Conservation (phyloP, 2,329 filamentous ascomycete genomes). For the Drechslerella coelobrocha region DNA sequence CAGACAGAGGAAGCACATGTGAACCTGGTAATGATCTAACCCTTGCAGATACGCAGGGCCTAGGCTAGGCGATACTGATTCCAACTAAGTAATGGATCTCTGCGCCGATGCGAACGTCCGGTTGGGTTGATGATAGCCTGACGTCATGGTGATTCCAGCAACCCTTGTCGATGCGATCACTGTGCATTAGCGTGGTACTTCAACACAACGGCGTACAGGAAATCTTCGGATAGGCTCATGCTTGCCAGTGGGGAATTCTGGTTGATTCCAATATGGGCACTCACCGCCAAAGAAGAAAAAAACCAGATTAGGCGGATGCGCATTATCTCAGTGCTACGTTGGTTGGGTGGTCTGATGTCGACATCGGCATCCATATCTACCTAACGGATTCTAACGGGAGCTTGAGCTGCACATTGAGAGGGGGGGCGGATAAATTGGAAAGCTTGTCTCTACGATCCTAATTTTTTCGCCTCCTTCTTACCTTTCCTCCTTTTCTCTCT, state of each 20-base stretch:
- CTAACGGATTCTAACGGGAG: not conserved
- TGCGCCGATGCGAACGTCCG: no score
- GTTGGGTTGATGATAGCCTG: conserved; percentile 39
- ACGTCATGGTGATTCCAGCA: conserved; percentile 37
- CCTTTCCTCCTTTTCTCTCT: conserved; percentile 9
- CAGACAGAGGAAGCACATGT: no score
- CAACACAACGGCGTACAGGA: not conserved
- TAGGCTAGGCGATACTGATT: no score
- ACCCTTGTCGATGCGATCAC: conserved; percentile 42
- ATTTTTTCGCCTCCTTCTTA: conserved; percentile 25
- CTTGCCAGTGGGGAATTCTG: not conserved
- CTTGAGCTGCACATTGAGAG: conserved; percentile 2
- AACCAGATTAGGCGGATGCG: conserved; percentile 27
- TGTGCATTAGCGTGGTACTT: conserved; percentile 44
- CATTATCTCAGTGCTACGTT: conserved; percentile 18
- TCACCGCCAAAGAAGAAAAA: conserved; percentile 23
- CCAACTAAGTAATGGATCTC: no score
- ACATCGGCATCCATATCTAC: conserved; percentile 1
- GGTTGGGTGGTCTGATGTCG: conserved; percentile 6
- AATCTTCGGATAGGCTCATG: not conserved
- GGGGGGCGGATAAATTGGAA: conserved; percentile 31
- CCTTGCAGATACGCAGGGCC: no score
- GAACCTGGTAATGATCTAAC: no score
- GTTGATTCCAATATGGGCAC: not conserved
- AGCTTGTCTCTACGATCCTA: conserved; percentile 13